Base-by-base conservation (phyloP, 345 rosid genomes). In the Eucalyptus virginea region DNA sequence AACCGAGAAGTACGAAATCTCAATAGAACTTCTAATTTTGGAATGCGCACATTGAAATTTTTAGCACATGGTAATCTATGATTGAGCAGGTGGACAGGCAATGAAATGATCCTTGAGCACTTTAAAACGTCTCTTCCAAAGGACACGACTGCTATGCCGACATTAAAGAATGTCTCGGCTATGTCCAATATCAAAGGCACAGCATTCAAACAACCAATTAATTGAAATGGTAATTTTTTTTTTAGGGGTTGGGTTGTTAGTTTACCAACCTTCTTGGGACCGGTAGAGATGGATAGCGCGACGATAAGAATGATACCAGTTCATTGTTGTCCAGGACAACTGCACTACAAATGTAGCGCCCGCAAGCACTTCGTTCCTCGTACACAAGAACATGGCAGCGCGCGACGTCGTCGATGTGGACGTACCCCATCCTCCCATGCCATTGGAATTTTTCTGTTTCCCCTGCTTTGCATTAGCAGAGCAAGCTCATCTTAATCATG, bases 351-450 rank as follows among this genome's bases (percentile, higher is more conserved):
- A 97, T 90, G 90, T 96, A 96, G 91, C 99, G 91, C 56, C 98
- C 97, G 2, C 24, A 81, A 15, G 97, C 95, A 81, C 42, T 90
- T 92, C 91, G 54, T 5, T 93, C 88, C 91, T 97, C 97, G 7
- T 93, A 96, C 58, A 95, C 94, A 24, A 96, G 94, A 90, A 97
- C 94, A 92, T 96, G 99, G 88, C 96, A 93, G 81, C 91, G 89
- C 13, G 99, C 99, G 51, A 94, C 98, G 49, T 97, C 98, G 87
- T 97, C 99, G n/a, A 97, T 96, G 90, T 97, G 98, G 88, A 96
- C 95, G 87, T 96, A 97, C 16, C 99, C 99, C 97, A 96, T 95
- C 92, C 98, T 94, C 91, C 98, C 98, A 91, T 95, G 96, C 97
- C 96, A 93, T 32, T 94, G 92, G 72, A 95, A 96, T 89, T 92